Evolutionary conservation across 805 yeast genomes (phyloP), one percentile per base, ranked within the genome.

Genomic region (Metschnikowia chrysomelidarum): DNA sequence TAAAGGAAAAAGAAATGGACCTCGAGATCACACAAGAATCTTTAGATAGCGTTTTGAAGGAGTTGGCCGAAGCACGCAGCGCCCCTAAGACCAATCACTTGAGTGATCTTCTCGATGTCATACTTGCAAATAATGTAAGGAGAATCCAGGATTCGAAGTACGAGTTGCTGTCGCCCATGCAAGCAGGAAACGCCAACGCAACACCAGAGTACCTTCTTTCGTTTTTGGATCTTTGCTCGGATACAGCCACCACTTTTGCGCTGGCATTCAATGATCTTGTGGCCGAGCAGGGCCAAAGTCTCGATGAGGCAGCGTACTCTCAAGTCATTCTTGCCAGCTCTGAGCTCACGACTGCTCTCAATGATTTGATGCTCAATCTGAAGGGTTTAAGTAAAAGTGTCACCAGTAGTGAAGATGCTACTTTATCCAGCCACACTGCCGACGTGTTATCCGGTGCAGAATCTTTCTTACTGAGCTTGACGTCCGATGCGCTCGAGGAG

Each of bases 11-110:
- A 54, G 93, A 86, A 32, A 78, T 81, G 32, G 95, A 86, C 53
- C 62, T 85, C 35, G 94, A 83, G 53, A 79, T 85, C 50, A 69
- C 85, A 34, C 85, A 82, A 51, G 89, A 83, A 56, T 78, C 87
- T 0, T 75, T 86, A 76, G 93, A 83, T 41, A 78, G 76, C 41
- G 84, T 91, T 3, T 63, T 80, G 38, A 64, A 60, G 36, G 83
- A 78, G 49, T 59, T 86, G 32, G 78, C 80, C 1, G 69, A 69
- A 25, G 56, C 75, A 6, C 73, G 61, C 43, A 59, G 62, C 27
- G 76, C 72, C 35, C 68, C 70, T 31, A 79, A 75, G 32, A 62
- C 67, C 9, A 56, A 75, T 22, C 78, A 76, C 47, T 57, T 83
- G 34, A 56, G 68, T 19, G 51, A 59, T 19, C 67, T 78, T 19